A percentile compares a stretch with the other conserved stretches of the same genome.
Evolutionary conservation across 192 early-diverging fungal genomes (phyloP).

Genomic region (Backusella luteola): DNA sequence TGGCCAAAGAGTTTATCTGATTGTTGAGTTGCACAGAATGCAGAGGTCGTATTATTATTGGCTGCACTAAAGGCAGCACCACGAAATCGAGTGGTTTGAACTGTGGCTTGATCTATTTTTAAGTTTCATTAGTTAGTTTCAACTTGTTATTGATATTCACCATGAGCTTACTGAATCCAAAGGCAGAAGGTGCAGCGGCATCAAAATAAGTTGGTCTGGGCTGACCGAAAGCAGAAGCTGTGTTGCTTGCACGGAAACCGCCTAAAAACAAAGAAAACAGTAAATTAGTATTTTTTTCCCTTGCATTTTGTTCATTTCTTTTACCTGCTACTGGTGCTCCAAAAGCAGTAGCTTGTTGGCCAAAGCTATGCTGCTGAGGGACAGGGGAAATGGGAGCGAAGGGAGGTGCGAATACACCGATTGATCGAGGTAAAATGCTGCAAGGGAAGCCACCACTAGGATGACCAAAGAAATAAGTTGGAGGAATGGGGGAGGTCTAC

Average conservation of each 20-base stretch:
- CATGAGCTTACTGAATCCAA: neutral
- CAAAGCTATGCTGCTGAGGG: too few species aligned
- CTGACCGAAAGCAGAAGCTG: conserved; percentile 18
- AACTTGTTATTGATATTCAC: too few species aligned
- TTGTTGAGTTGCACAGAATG: too few species aligned
- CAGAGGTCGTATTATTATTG: too few species aligned
- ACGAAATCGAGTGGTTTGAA: conserved; percentile 22
- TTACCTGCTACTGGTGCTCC: too few species aligned
- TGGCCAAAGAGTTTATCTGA: conserved; percentile 27
- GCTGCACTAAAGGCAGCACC: conserved; percentile 31
- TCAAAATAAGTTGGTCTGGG: conserved; percentile 41
- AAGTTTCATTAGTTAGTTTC: neutral
- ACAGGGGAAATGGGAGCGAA: too few species aligned
- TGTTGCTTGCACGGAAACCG: neutral
- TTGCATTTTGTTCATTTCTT: conserved; percentile 3
- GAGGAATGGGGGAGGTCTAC: too few species aligned
- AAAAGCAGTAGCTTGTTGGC: conserved; percentile 2
- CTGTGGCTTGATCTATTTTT: conserved; percentile 20
- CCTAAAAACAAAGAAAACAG: neutral
- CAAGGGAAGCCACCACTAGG: too few species aligned
- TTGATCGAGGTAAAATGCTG: too few species aligned
- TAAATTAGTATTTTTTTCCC: too few species aligned
- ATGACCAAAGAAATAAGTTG: too few species aligned
- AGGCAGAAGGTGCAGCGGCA: conserved; percentile 28
- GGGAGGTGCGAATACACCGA: too few species aligned